Evolutionary conservation across 176 grass and related monocot genomes (phyloP).

Genomic region (Bolboschoenus planiculmis): DNA sequence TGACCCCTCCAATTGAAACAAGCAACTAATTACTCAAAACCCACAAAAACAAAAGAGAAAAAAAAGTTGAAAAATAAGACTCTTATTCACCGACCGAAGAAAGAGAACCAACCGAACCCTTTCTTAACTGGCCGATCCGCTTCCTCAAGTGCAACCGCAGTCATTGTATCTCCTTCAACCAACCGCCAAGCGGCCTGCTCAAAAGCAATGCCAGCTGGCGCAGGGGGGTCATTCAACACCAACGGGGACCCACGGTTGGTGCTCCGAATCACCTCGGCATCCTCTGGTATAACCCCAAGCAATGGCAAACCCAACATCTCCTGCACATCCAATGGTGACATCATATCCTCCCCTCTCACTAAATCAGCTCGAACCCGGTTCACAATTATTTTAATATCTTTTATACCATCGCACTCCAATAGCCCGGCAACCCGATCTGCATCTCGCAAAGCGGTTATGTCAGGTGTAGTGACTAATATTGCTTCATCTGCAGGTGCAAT

Average conservation of each 20-base stretch:
- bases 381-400: conserved; percentile 86
- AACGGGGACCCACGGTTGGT: conserved; percentile 70
- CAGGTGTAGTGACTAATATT: conserved; percentile 67
- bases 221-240: conserved; percentile 65
- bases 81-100: conserved; percentile 45
- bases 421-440: conserved; percentile 75
- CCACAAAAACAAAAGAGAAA: not conserved
- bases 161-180: conserved; percentile 84
- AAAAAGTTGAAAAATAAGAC: not conserved
- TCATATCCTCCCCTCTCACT: conserved; percentile 88
- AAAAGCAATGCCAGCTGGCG: conserved; percentile 64
- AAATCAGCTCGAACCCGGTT: conserved; percentile 79
- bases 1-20: not conserved
- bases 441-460: conserved; percentile 82
- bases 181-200: conserved; percentile 82
- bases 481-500: conserved; percentile 88
- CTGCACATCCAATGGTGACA: conserved; percentile 88
- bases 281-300: conserved; percentile 79
- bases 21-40: not conserved
- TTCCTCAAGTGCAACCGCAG: conserved; percentile 75
- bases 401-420: conserved; percentile 79
- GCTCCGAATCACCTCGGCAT: conserved; percentile 70
- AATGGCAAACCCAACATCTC: conserved; percentile 86
- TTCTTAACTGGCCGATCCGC: conserved; percentile 54
- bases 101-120: conserved; percentile 49